phyloP scores from a whole-genome alignment of 306 rosid genomes.

The Fragaria nilgerrensis region DNA sequence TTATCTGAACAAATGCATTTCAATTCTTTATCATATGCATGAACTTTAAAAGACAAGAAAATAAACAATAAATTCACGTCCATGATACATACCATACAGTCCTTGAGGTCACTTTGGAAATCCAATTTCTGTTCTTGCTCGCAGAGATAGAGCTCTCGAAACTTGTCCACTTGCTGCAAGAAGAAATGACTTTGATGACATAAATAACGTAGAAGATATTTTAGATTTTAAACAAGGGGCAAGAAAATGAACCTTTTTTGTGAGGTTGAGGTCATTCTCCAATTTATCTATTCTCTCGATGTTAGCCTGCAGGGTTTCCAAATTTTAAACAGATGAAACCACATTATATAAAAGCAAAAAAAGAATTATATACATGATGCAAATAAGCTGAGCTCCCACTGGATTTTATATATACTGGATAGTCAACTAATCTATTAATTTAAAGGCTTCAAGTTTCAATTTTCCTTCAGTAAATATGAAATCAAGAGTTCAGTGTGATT shows the following conservation, averaged over 20 bases:
- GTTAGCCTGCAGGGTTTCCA: slow-evolving; percentile 50
- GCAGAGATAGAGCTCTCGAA: slow-evolving; percentile 62
- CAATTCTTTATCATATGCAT: background rate
- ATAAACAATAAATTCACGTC: background rate
- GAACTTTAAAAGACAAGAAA: background rate
- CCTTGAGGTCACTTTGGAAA: slow-evolving; percentile 68
- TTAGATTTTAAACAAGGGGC: background rate
- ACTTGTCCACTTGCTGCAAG: slow-evolving; percentile 69
- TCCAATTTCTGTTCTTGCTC: slow-evolving; percentile 81
- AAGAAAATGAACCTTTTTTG: slow-evolving; percentile 54
- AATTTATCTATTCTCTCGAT: slow-evolving; percentile 77
- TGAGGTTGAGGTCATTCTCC: slow-evolving; percentile 65
- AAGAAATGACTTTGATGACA: slow-evolving; percentile 17
- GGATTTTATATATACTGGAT: background rate
- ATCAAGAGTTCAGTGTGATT: background rate
- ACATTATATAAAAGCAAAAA: slow-evolving; percentile 13
- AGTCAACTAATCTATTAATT: background rate
- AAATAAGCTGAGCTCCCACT: background rate
- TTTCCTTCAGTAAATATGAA: background rate
- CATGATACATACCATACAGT: slow-evolving; percentile 55
- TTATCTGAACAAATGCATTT: slow-evolving; percentile 37
- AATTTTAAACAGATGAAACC: slow-evolving; percentile 19
- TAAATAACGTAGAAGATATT: slow-evolving; percentile 8
- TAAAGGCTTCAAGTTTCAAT: background rate
- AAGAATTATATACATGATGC: background rate